Evolutionary conservation across 768 basidiomycete genomes (phyloP).

Genomic region (Mycena polygramma): DNA sequence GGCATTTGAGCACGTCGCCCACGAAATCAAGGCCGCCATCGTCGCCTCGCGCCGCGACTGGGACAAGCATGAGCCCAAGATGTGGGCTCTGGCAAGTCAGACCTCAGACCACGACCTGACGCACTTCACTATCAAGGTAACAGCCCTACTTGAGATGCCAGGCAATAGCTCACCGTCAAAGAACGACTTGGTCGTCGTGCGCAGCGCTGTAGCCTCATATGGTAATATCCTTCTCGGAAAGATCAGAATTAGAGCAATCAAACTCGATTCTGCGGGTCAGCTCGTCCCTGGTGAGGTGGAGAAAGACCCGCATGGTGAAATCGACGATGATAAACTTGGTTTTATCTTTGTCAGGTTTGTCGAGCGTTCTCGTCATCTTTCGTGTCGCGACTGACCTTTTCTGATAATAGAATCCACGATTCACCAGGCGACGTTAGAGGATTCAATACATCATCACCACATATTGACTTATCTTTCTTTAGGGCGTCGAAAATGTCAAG

Average conservation of each 20-base stretch:
- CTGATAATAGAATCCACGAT: constrained; percentile 72
- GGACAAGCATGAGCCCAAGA: constrained; percentile 77
- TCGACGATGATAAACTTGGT: constrained; percentile 43
- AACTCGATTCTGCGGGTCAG: constrained; percentile 38
- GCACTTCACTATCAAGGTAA: constrained; percentile 64
- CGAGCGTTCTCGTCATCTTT: background rate
- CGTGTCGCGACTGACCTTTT: constrained; percentile 10
- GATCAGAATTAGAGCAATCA: constrained; percentile 76
- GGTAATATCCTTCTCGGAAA: constrained; percentile 84
- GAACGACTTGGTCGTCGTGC: constrained; percentile 57
- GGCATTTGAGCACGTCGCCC: constrained; percentile 71
- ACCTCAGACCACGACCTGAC: constrained; percentile 68
- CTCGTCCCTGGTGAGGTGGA: constrained; percentile 18
- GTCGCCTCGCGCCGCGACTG: constrained; percentile 75
- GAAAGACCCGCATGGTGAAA: constrained; percentile 43
- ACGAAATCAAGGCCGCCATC: constrained; percentile 74
- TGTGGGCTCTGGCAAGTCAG: constrained; percentile 75
- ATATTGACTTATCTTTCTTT: constrained; percentile 23
- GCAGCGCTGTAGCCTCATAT: constrained; percentile 72
- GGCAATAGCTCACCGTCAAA: constrained; percentile 34
- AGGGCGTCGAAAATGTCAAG: constrained; percentile 75
- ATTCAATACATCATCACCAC: background rate
- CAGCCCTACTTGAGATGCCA: constrained; percentile 15
- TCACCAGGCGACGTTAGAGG: constrained; percentile 74
- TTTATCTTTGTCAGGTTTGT: constrained; percentile 25